A percentile compares a stretch with the other conserved stretches of the same genome.
phyloP scores from a whole-genome alignment of 2,329 filamentous ascomycete genomes.

The Clarireedia monteithiana region DNA sequence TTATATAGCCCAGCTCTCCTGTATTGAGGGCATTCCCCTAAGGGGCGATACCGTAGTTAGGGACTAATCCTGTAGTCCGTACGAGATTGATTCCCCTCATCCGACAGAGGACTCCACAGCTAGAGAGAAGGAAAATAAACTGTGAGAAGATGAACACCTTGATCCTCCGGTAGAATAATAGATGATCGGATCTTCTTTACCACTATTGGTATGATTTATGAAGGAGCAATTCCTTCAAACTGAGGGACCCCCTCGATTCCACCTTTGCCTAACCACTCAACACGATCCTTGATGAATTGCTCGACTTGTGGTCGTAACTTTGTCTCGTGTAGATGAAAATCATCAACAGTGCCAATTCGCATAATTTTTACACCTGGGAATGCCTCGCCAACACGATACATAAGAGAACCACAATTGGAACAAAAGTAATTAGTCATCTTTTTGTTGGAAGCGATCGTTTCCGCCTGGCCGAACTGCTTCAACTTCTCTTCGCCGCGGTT shows the following conservation, averaged over 20 bases:
- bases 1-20: no score
- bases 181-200: no score
- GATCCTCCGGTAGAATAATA: no score
- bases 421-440: constrained; percentile 58
- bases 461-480: constrained; percentile 36
- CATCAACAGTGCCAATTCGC: constrained; percentile 54
- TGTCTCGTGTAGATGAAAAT: constrained; percentile 49
- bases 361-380: constrained; percentile 42
- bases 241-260: constrained; percentile 31
- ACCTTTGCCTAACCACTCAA: constrained; percentile 36
- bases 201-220: no score
- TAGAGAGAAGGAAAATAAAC: no score
- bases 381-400: constrained; percentile 44
- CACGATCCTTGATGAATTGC: constrained; percentile 43
- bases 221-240: constrained; percentile 9
- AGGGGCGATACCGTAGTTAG: no score
- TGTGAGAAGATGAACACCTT: no score
- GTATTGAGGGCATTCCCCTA: no score
- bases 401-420: constrained; percentile 47
- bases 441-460: constrained; percentile 40
- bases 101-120: no score
- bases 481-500: constrained; percentile 45
- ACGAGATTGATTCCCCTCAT: no score
- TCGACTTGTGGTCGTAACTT: constrained; percentile 46
- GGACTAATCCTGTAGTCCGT: no score